Evolutionary conservation across 129 eudicot species (phyloP).

Genomic region (Sambucus nigra): DNA sequence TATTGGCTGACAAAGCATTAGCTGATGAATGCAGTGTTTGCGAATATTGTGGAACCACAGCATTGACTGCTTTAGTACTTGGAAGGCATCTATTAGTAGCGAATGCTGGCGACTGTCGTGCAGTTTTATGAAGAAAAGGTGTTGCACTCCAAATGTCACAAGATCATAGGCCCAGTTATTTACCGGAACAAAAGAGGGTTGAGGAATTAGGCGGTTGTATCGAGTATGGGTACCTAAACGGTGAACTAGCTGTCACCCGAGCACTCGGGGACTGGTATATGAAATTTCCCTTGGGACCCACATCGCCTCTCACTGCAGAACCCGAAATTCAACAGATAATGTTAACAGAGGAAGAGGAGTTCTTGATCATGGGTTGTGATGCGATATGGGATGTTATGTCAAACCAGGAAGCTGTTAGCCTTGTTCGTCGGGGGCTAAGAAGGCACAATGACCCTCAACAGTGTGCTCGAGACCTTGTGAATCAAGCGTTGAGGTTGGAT

Average conservation of each 20-base stretch:
- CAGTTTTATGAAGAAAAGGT: conserved; percentile 77
- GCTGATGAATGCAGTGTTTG: conserved; percentile 50
- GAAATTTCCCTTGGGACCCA: conserved; percentile 41
- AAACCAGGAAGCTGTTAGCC: conserved; percentile 57
- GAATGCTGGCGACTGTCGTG: conserved; percentile 85
- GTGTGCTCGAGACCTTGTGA: conserved; percentile 55
- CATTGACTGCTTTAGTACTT: conserved; percentile 54
- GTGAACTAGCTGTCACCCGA: conserved; percentile 75
- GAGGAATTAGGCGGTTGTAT: conserved; percentile 60
- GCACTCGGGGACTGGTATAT: conserved; percentile 85
- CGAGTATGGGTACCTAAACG: conserved; percentile 58
- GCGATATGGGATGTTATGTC: conserved; percentile 88
- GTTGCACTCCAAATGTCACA: conserved; percentile 56
- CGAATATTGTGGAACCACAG: conserved; percentile 67
- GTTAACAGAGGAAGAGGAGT: conserved; percentile 68
- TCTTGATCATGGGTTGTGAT: conserved; percentile 70
- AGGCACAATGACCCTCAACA: conserved; percentile 37
- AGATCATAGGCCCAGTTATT: conserved; percentile 55
- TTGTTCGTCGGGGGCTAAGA: conserved; percentile 54
- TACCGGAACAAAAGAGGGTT: conserved; percentile 44
- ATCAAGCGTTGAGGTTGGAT: conserved; percentile 30
- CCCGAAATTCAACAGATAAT: conserved; percentile 46
- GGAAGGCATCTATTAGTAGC: conserved; percentile 64
- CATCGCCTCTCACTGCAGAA: conserved; percentile 57
- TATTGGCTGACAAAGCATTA: conserved; percentile 59